phyloP scores from a whole-genome alignment of 352 stramenopile species.

The Phytophthora fragariae region DNA sequence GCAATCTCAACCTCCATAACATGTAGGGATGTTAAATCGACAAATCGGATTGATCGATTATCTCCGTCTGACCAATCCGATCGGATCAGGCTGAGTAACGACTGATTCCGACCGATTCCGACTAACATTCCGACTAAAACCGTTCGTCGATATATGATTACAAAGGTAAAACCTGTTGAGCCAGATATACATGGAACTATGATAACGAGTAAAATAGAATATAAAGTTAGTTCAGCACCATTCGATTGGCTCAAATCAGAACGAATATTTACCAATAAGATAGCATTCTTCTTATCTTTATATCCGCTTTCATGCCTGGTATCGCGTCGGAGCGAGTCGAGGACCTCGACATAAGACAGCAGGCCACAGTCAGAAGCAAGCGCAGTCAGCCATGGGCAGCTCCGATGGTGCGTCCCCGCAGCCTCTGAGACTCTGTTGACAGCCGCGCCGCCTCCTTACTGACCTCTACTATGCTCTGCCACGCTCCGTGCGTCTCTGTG shows the following conservation, averaged over 20 bases:
- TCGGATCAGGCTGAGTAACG: neutral
- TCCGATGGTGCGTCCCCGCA: constrained; percentile 58
- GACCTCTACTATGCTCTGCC: neutral
- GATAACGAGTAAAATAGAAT: neutral
- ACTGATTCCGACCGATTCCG: constrained; percentile 5
- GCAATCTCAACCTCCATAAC: neutral
- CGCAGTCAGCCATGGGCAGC: constrained; percentile 41
- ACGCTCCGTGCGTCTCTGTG: neutral
- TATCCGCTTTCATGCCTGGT: neutral
- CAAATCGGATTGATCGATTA: constrained; percentile 4
- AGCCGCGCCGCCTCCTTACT: constrained; percentile 1
- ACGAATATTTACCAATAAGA: neutral
- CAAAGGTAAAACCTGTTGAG: neutral
- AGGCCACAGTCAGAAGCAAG: neutral
- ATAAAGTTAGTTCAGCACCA: neutral
- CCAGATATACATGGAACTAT: neutral
- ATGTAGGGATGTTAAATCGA: constrained; percentile 11
- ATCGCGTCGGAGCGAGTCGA: too few species aligned
- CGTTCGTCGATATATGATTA: constrained; percentile 5
- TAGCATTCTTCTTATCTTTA: neutral
- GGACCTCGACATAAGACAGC: neutral
- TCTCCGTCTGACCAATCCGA: constrained; percentile 2
- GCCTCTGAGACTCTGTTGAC: neutral
- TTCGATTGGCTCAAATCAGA: neutral
- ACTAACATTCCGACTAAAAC: neutral